Percentiles rank a stretch among this genome's conserved stretches.
Conservation (phyloP, 2,329 filamentous ascomycete genomes). For the Clonostachys byssicola region DNA sequence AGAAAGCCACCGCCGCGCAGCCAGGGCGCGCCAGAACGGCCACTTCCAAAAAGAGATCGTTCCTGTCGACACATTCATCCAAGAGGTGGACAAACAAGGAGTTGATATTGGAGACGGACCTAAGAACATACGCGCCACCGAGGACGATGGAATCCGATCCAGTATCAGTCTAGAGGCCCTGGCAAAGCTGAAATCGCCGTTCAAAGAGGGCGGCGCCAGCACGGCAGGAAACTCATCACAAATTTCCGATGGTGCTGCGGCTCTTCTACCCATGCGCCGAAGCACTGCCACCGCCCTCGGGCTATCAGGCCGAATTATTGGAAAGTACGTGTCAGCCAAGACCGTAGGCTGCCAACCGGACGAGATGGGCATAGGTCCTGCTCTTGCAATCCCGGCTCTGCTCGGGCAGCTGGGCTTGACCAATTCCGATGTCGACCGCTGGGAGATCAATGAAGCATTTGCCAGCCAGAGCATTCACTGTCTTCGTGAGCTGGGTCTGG, state of each 20-base stretch:
- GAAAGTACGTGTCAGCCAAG: constrained; percentile 74
- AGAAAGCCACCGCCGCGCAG: constrained; percentile 69
- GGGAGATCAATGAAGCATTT: constrained; percentile 91
- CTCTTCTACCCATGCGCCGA: constrained; percentile 79
- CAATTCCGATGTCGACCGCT: constrained; percentile 70
- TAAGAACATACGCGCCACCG: constrained; percentile 61
- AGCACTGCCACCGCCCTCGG: constrained; percentile 73
- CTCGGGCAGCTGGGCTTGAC: constrained; percentile 64
- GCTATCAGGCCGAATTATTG: constrained; percentile 65
- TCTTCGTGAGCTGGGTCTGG: constrained; percentile 64
- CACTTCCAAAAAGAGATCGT: constrained; percentile 77
- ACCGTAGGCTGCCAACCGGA: constrained; percentile 79
- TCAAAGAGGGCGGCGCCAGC: constrained; percentile 67
- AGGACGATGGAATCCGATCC: constrained; percentile 80
- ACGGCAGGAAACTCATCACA: constrained; percentile 87
- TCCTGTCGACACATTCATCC: constrained; percentile 68
- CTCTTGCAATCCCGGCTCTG: constrained; percentile 79
- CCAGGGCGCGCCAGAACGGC: constrained; percentile 63
- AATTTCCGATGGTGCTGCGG: constrained; percentile 84
- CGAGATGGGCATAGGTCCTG: constrained; percentile 92
- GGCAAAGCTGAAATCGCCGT: constrained; percentile 79
- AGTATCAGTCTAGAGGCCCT: constrained; percentile 66
- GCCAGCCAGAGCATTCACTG: constrained; percentile 67
- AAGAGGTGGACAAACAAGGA: constrained; percentile 59
- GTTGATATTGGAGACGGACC: constrained; percentile 48